phyloP scores from a whole-genome alignment of 192 early-diverging fungal genomes.

The Coemansia sp. region DNA sequence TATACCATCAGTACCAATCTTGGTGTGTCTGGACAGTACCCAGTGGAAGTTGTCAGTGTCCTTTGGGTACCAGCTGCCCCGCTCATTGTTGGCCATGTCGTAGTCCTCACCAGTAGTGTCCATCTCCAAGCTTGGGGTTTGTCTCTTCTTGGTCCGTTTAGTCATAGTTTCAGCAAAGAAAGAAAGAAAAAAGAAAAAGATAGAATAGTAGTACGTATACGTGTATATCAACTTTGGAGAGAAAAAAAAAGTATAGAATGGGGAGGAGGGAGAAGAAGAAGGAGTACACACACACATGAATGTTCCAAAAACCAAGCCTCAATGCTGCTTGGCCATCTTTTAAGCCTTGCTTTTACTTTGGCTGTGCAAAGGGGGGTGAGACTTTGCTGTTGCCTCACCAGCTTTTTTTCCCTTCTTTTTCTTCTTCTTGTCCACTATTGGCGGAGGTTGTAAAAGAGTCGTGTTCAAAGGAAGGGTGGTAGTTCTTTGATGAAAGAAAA shows the following conservation, averaged over 20 bases:
- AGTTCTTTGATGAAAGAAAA: slow-evolving; percentile 5
- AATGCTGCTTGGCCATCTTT: neutral
- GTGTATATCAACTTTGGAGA: neutral
- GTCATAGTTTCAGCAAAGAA: neutral
- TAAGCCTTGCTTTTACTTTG: neutral
- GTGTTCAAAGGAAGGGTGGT: neutral
- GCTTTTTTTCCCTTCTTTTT: slow-evolving; percentile 1
- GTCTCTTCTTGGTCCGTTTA: slow-evolving; percentile 2
- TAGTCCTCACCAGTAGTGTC: neutral
- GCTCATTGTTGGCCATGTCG: slow-evolving; percentile 20
- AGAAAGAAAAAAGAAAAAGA: neutral
- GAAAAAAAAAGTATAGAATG: neutral
- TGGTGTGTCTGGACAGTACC: slow-evolving; percentile 36
- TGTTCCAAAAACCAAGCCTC: neutral
- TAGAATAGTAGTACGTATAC: neutral
- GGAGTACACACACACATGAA: neutral
- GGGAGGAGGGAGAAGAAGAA: slow-evolving; percentile 5
- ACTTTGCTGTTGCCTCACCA: neutral
- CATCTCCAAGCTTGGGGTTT: neutral
- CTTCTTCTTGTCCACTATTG: neutral
- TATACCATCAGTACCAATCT: slow-evolving; percentile 17
- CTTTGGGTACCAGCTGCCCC: slow-evolving; percentile 36
- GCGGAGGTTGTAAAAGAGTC: neutral
- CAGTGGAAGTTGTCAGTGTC: slow-evolving; percentile 50
- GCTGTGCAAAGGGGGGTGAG: neutral